Conservation (phyloP, 805 yeast species). For the Suhomyces sp. region DNA sequence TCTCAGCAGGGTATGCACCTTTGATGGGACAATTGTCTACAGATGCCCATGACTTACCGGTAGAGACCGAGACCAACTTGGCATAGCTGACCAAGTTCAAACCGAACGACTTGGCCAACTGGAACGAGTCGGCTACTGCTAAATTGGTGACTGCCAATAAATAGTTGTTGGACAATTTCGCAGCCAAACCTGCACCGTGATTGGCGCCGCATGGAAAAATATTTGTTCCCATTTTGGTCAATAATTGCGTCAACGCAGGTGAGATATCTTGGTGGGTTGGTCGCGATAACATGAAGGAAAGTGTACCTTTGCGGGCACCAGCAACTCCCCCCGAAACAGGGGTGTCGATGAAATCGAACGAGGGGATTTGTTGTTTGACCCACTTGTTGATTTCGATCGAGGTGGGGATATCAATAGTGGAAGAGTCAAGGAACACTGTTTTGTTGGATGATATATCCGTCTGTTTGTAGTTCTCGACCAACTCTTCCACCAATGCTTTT, state of each 20-base stretch:
- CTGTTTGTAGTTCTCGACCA: slow-evolving; percentile 30
- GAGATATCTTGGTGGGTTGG: slow-evolving; percentile 25
- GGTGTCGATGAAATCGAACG: slow-evolving; percentile 48
- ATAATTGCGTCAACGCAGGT: slow-evolving; percentile 27
- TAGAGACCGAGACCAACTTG: slow-evolving; percentile 48
- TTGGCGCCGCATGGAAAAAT: slow-evolving; percentile 47
- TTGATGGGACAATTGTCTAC: slow-evolving; percentile 55
- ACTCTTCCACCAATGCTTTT: slow-evolving; percentile 35
- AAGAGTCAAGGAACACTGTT: slow-evolving; percentile 46
- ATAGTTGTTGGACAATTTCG: slow-evolving; percentile 53
- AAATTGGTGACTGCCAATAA: slow-evolving; percentile 51
- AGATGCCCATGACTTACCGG: slow-evolving; percentile 55
- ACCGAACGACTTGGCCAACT: slow-evolving; percentile 48
- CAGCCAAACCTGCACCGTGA: slow-evolving; percentile 54
- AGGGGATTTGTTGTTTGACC: slow-evolving; percentile 30
- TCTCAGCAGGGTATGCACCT: slow-evolving; percentile 41
- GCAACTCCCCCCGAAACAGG: slow-evolving; percentile 58
- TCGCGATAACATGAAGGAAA: slow-evolving; percentile 52
- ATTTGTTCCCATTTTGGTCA: slow-evolving; percentile 46
- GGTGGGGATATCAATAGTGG: slow-evolving; percentile 51
- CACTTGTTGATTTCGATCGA: slow-evolving; percentile 38
- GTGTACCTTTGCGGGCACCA: slow-evolving; percentile 51
- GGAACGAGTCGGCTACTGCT: slow-evolving; percentile 55
- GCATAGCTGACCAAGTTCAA: slow-evolving; percentile 47
- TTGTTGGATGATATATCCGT: slow-evolving; percentile 8